Evolutionary conservation across 129 eudicot genomes (phyloP), one percentile per base, ranked within the genome.

Genomic region (Ambrosia trifida): DNA sequence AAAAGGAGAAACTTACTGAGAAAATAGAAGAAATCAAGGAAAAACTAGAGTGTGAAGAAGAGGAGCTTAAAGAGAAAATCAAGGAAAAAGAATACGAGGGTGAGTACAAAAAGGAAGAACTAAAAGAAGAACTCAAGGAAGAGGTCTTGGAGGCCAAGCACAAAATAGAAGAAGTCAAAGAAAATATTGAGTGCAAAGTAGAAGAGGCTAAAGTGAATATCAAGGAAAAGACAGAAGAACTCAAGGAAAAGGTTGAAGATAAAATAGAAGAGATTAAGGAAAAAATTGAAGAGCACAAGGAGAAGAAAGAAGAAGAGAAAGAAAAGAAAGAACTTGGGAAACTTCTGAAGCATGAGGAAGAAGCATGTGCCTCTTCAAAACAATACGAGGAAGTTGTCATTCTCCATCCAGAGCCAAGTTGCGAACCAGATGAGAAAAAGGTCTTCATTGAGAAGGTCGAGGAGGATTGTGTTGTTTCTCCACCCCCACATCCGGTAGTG

Each of bases 241-340:
- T 72, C 8, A 64, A 64, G 20, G 68, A n/a, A 20, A 74, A 50
- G 18, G 11, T n/a, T 1, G 72, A 70, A 40, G 18, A 54, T 1
- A 40, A 70, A 41, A 16, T 56, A 13, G 18, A 70, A 14, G 75
- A 72, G 31, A 11, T 1, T 5, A 31, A 72, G 76, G 44, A 24
- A 17, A 43, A 72, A 72, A 72, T 62, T 7, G 58, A 77, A 24
- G 81, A 77, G 11, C 79, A 66, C 67, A 75, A 51, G 46, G 72
- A 78, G 71, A 53, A 62, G 40, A 78, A 78, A 44, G 81, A 52
- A 52, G 36, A 61, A 17, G 66, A 70, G 72, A 77, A 77, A 50
- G 71, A 49, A 61, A 50, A 47, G 66, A 77, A 77, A 77, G 81
- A 70, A 62, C 43, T 70, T 16, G 81, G 63, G 40, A 78, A 52